These are phyloP conservation scores for Angophora floribunda DNA, from an alignment of 345 rosid genomes.

Conservation along the genomic window DNA sequence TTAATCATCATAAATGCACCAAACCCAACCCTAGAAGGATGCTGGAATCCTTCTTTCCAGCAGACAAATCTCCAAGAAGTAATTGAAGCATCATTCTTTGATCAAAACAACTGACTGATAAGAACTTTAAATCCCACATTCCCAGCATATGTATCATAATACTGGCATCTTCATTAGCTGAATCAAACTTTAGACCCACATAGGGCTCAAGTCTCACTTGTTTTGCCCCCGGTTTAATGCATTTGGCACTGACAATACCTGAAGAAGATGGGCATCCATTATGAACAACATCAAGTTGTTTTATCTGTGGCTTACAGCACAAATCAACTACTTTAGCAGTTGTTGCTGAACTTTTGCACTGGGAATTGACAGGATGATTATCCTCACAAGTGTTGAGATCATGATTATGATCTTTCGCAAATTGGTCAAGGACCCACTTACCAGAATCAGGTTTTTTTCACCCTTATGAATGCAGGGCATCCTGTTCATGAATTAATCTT, in stretches of 20 bases:
- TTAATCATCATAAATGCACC: constrained; percentile 89
- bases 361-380: constrained; percentile 8
- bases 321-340: constrained; percentile 22
- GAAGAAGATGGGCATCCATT: constrained; percentile 30
- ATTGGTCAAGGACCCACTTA: constrained; percentile 78
- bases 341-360: constrained; percentile 24
- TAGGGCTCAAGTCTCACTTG: constrained; percentile 36
- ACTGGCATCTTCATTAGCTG: constrained; percentile 67
- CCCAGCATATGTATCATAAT: constrained; percentile 57
- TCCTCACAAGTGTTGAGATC: constrained; percentile 44
- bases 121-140: constrained; percentile 65
- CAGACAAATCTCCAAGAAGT: constrained; percentile 83
- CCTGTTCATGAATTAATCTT: constrained; percentile 79
- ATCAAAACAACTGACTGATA: constrained; percentile 81
- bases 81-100: constrained; percentile 63
- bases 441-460: constrained; percentile 62
- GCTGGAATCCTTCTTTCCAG: constrained; percentile 89
- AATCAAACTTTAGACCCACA: constrained; percentile 53
- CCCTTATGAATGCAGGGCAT: constrained; percentile 79
- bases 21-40: constrained; percentile 84
- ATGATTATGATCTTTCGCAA: constrained; percentile 75
- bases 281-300: constrained; percentile 30
- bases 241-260: constrained; percentile 38
- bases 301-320: constrained; percentile 35
- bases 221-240: constrained; percentile 32